Percentiles rank a stretch among this genome's conserved stretches.
Conservation (phyloP, 2,329 filamentous ascomycete genomes). For the Hymenoscyphus linearis region DNA sequence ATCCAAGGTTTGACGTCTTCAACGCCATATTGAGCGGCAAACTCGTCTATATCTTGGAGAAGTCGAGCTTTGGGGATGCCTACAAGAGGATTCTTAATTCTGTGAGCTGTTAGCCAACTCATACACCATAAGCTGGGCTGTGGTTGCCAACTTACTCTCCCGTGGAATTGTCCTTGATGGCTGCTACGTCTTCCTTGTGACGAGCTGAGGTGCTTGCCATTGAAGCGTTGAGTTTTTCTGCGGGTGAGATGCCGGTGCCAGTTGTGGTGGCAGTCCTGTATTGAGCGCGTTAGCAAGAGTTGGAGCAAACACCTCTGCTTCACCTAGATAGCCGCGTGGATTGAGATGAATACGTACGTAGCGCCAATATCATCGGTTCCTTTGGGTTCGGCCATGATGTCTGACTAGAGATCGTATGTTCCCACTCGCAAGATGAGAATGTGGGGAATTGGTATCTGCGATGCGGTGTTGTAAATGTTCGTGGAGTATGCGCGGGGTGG, state of each 20-base stretch:
- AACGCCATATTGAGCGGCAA: constrained; percentile 54
- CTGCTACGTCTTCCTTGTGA: constrained; percentile 20
- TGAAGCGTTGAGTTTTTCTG: not conserved
- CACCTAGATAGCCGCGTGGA: not conserved
- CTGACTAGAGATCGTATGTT: not conserved
- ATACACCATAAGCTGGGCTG: not conserved
- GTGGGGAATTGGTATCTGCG: not conserved
- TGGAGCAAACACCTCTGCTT: not conserved
- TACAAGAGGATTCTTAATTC: constrained; percentile 51
- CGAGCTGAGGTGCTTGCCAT: not conserved
- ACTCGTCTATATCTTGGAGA: constrained; percentile 50
- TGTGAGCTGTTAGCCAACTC: constrained; percentile 22
- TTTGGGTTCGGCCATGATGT: not conserved
- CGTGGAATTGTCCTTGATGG: constrained; percentile 21
- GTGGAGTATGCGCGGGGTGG: not conserved
- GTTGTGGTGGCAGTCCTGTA: not conserved
- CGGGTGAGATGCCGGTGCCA: not conserved
- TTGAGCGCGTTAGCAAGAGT: not conserved
- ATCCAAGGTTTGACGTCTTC: constrained; percentile 29
- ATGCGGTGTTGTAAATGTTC: not conserved
- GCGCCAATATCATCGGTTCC: not conserved
- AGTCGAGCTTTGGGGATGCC: constrained; percentile 47
- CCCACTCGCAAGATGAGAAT: not conserved
- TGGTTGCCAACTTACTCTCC: constrained; percentile 20
- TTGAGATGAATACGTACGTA: not conserved